Evolutionary conservation across 148 eudicot species (phyloP), one percentile per base, ranked within the genome.

Genomic region (Pharnaceum exiguum): DNA sequence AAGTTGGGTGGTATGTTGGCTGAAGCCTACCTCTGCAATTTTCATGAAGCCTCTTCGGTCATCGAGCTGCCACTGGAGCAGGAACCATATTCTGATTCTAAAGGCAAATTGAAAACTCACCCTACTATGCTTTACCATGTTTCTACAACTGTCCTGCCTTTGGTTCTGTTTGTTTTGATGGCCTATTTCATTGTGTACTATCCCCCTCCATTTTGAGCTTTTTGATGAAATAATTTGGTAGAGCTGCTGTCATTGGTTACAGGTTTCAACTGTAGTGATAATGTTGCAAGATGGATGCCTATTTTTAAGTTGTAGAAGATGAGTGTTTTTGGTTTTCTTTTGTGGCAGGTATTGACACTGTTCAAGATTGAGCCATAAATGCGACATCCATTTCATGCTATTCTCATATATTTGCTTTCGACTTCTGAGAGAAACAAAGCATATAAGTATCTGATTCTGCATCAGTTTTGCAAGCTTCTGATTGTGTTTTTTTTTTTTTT

Each of bases 1-100:
- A 67, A 76, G 30, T 60, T 93, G 49, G 96, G 96, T 42, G 69
- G 39, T 7, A 75, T 74, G 76, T 68, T 88, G 57, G 95, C 95
- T 11, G 76, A 83, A 31, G 86, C 98, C 5, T 93, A 81, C 55
- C 79, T 91, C 57, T 48, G 53, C 22, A 71, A 81, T 69, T 87
- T 85, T 69, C 35, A 59, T 46, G 48, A 46, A 27, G 13, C 54
- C 52, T 17, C 60, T 27, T 28, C 50, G 2, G 12, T 49, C 13
- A 21, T 52, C 59, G 22, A 51, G 30, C 30, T 39, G 27, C 46
- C 57, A 28, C 4, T 37, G 42, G 19, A 5, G 30, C 7, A 21
- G 7, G n/a, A n/a, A n/a, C 17, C 21, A 11, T 3, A 13, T 18
- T 28, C 42, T 12, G 17, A 30, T 1, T 42, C 32, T 7, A 44